Evolutionary conservation across 805 yeast species (phyloP).

Genomic region (Saccharomycopsis oosterbeekiorum): DNA sequence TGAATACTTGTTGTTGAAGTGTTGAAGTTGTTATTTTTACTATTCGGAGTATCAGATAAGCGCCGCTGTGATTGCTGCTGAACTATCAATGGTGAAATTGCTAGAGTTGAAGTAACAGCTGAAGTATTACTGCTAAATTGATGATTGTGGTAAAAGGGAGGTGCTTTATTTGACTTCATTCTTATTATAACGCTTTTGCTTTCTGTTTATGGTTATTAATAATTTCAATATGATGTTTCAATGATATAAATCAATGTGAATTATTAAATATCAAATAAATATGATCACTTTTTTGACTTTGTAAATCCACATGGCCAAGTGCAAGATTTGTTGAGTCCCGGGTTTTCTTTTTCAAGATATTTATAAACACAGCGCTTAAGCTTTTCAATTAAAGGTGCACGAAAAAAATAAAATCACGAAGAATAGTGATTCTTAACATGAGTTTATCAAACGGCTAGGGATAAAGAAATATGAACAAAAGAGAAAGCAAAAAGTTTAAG

Average conservation of each 20-base stretch:
- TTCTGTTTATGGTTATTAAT: too few relatives aligned
- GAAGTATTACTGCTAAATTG: slow-evolving; percentile 21
- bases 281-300: too few relatives aligned
- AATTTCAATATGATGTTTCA: neutral
- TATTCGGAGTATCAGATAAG: slow-evolving; percentile 21
- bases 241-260: too few relatives aligned
- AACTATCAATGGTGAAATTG: slow-evolving; percentile 55
- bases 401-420: neutral
- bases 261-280: too few relatives aligned
- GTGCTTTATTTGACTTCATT: neutral
- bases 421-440: neutral
- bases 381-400: neutral
- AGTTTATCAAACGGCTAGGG: too few relatives aligned
- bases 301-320: neutral
- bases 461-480: too few relatives aligned
- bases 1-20: slow-evolving; percentile 11
- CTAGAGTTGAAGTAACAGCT: slow-evolving; percentile 60
- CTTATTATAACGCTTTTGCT: neutral
- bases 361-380: neutral
- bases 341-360: neutral
- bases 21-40: neutral
- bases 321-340: neutral
- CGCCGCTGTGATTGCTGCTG: slow-evolving; percentile 22
- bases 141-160: neutral
- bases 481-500: too few relatives aligned